These are phyloP conservation scores for Allium sativum DNA, from an alignment of 106 monocot species.

Conservation along the genomic window DNA sequence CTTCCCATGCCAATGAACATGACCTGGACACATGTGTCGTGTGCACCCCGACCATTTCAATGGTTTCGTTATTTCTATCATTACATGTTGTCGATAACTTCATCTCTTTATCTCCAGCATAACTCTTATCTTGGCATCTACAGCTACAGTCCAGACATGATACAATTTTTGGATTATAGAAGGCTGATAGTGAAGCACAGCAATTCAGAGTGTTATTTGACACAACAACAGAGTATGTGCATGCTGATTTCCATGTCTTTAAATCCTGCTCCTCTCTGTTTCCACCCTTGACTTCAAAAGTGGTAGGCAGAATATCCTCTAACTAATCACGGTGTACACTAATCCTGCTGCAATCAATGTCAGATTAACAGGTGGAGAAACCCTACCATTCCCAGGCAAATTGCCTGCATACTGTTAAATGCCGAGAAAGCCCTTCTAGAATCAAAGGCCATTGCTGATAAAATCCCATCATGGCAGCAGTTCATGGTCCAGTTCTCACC, in stretches of 20 bases:
- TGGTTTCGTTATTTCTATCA: not conserved
- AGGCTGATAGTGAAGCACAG: constrained; percentile 1
- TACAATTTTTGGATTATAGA: not conserved
- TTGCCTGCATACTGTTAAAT: constrained; percentile 7
- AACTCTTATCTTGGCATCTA: not conserved
- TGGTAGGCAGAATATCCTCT: constrained; percentile 1
- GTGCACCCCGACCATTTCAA: constrained; percentile 2
- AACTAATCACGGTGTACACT: constrained; percentile 10
- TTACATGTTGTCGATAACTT: not conserved
- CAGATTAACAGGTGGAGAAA: not conserved
- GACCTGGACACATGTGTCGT: constrained; percentile 15
- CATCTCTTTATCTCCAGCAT: not conserved
- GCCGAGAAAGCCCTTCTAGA: not conserved
- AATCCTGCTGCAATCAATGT: constrained; percentile 1
- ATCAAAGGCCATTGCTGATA: constrained; percentile 2
- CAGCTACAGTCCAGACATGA: not conserved
- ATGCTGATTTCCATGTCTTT: not conserved
- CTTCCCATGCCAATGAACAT: constrained; percentile 19
- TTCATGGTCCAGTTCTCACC: not conserved
- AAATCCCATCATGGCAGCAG: constrained; percentile 5
- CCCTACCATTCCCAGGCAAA: not conserved
- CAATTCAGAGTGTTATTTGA: not conserved
- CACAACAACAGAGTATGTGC: not conserved
- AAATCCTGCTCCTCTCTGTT: constrained; percentile 18
- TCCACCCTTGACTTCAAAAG: not conserved